These are phyloP conservation scores for Cyberlindnera suaveolens DNA, from an alignment of 805 yeast genomes.

Conservation along the genomic window DNA sequence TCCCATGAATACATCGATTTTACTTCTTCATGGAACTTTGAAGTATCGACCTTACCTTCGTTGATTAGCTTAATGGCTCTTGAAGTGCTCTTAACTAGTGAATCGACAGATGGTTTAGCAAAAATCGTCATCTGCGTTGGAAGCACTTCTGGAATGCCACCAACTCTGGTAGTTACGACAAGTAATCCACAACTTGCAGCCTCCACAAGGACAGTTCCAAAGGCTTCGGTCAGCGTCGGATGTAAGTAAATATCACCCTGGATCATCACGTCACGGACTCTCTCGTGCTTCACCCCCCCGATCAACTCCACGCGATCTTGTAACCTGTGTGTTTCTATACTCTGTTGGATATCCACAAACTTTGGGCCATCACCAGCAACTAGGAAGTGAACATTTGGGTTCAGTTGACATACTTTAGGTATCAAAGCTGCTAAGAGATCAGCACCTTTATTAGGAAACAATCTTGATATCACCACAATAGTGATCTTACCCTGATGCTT, in stretches of 20 bases:
- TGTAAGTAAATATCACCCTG: constrained; percentile 91
- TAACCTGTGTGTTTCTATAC: constrained; percentile 78
- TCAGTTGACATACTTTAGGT: constrained; percentile 68
- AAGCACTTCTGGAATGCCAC: constrained; percentile 95
- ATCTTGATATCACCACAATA: constrained; percentile 83
- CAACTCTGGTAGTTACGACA: constrained; percentile 93
- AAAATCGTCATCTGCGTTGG: constrained; percentile 91
- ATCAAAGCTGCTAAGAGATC: constrained; percentile 79
- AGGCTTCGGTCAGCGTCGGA: constrained; percentile 93
- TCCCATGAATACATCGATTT: constrained; percentile 86
- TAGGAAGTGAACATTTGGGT: constrained; percentile 64
- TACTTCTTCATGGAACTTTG: constrained; percentile 71
- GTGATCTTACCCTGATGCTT: constrained; percentile 44
- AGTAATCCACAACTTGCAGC: constrained; percentile 94
- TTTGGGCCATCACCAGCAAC: constrained; percentile 98
- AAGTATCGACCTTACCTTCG: constrained; percentile 58
- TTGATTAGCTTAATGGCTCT: constrained; percentile 61
- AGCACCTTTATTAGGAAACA: constrained; percentile 95
- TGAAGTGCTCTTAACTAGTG: constrained; percentile 64
- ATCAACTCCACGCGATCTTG: constrained; percentile 83
- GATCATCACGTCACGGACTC: constrained; percentile 88
- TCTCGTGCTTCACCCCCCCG: constrained; percentile 88
- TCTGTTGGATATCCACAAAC: constrained; percentile 88
- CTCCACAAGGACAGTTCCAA: constrained; percentile 94
- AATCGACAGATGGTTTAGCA: constrained; percentile 82